Evolutionary conservation across 768 basidiomycete genomes (phyloP).

Genomic region (Tulasnella sp.): DNA sequence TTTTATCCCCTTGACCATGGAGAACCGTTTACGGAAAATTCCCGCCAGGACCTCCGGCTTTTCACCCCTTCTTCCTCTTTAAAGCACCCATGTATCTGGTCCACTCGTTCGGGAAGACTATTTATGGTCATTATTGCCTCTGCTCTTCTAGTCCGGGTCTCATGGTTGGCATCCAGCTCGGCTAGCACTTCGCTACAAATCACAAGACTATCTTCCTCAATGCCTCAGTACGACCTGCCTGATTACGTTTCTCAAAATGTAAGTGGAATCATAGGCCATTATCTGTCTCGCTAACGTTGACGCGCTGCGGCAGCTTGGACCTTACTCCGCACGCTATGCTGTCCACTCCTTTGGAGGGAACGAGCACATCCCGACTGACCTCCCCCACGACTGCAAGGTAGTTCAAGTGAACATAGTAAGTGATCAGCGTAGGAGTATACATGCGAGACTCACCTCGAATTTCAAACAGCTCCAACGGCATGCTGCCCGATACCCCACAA

Average conservation of each 20-base stretch:
- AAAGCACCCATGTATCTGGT: not conserved
- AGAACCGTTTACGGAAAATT: not conserved
- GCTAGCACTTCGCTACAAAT: not conserved
- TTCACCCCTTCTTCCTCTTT: not conserved
- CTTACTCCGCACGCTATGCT: constrained; percentile 4
- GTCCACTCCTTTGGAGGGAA: constrained; percentile 6
- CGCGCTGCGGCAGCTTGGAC: not conserved
- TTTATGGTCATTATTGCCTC: not conserved
- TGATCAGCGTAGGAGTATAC: not conserved
- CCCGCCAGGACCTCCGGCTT: not conserved
- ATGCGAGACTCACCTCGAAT: not conserved
- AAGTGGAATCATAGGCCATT: not conserved
- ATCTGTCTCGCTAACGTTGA: not conserved
- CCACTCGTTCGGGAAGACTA: not conserved
- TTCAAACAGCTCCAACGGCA: constrained; percentile 18
- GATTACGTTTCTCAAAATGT: constrained; percentile 14
- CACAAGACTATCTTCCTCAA: not conserved
- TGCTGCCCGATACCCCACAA: constrained; percentile 14
- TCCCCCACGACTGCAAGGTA: constrained; percentile 15
- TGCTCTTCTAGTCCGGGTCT: not conserved
- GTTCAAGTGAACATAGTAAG: constrained; percentile 21
- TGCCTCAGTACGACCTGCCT: constrained; percentile 13
- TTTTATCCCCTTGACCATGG: not conserved
- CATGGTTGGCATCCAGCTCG: not conserved
- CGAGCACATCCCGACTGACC: not conserved